A percentile compares a stretch with the other conserved stretches of the same genome.
phyloP scores from a whole-genome alignment of 345 rosid genomes.

The Corymbia maculata region DNA sequence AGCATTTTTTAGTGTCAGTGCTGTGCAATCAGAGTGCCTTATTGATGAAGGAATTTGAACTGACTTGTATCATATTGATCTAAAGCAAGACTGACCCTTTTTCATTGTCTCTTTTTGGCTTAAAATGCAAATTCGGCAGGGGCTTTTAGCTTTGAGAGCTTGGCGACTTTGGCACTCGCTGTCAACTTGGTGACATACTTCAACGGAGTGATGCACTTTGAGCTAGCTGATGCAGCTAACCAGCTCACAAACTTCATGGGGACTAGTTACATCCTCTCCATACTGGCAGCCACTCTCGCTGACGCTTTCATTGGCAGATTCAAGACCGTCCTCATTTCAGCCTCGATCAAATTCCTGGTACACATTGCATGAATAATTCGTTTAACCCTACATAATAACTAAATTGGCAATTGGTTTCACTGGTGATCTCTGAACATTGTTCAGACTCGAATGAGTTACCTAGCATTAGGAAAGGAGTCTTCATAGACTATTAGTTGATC shows the following conservation, averaged over 20 bases:
- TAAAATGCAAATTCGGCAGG: slow-evolving; percentile 10
- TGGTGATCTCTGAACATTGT: background rate
- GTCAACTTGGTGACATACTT: slow-evolving; percentile 47
- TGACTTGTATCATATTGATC: background rate
- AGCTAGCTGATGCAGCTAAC: slow-evolving; percentile 43
- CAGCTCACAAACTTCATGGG: slow-evolving; percentile 50
- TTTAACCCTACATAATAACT: background rate
- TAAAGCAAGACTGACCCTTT: background rate
- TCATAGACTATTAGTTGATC: background rate
- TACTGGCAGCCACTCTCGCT: slow-evolving; percentile 33
- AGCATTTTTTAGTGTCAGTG: background rate
- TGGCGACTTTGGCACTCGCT: slow-evolving; percentile 29
- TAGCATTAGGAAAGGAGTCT: background rate
- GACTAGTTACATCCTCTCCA: slow-evolving; percentile 24
- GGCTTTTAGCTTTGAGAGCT: slow-evolving; percentile 22
- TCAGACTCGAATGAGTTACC: background rate
- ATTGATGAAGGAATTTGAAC: background rate
- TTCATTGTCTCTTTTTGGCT: background rate
- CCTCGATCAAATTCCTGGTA: slow-evolving; percentile 40
- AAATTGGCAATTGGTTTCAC: background rate
- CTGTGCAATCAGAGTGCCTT: too few species aligned
- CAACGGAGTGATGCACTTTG: slow-evolving; percentile 37
- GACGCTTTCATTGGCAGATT: slow-evolving; percentile 41
- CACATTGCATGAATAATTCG: background rate
- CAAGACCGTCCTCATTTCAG: slow-evolving; percentile 27